These are phyloP conservation scores for Wickerhamiella lipophila DNA, from an alignment of 805 yeast genomes.

Conservation along the genomic window DNA sequence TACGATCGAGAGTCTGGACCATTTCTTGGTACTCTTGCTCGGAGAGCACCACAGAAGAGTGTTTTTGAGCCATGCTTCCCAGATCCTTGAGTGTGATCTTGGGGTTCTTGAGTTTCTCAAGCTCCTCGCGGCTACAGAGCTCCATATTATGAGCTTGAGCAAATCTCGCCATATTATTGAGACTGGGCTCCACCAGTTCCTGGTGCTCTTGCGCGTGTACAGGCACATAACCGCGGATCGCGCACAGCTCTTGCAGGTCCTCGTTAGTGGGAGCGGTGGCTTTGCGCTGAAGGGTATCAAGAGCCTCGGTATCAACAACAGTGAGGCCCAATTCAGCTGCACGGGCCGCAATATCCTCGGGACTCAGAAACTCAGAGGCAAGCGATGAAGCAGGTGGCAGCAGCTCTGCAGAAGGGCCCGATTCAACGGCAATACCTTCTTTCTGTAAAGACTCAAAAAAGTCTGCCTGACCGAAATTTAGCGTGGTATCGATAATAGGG, in stretches of 20 bases:
- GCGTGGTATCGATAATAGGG: background rate
- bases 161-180: conserved; percentile 1
- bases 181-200: conserved; percentile 11
- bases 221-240: conserved; percentile 19
- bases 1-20: conserved; percentile 1
- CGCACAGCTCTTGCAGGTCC: conserved; percentile 29
- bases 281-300: conserved; percentile 21
- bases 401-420: no score
- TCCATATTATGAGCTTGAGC: conserved; percentile 15
- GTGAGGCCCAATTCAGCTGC: conserved; percentile 14
- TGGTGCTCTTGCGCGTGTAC: conserved; percentile 27
- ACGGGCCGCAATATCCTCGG: conserved; percentile 13
- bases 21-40: conserved; percentile 13
- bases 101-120: conserved; percentile 12
- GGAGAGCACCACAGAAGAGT: conserved; percentile 7
- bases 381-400: background rate
- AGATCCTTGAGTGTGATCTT: conserved; percentile 17
- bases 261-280: conserved; percentile 26
- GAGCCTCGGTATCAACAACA: conserved; percentile 21
- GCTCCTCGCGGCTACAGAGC: conserved; percentile 14
- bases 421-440: background rate
- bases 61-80: conserved; percentile 14
- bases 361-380: conserved; percentile 6
- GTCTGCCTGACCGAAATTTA: background rate
- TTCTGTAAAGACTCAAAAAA: background rate